These are phyloP conservation scores for Rhynchosporium secalis DNA, from an alignment of 2,329 filamentous ascomycete species.

Conservation along the genomic window DNA sequence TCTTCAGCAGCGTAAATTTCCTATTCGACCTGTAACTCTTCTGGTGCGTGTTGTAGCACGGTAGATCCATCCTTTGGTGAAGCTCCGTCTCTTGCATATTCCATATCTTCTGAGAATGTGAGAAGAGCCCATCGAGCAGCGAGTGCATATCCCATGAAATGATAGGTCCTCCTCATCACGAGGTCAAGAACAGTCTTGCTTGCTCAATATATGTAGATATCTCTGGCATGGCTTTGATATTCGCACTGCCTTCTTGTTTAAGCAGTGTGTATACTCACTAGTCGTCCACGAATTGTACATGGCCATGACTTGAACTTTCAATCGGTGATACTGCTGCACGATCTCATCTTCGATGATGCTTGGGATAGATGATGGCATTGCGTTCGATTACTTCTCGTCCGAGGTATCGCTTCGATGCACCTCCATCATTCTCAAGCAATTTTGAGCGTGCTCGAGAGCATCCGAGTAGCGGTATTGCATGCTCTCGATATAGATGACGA, in stretches of 20 bases:
- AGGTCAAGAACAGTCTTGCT: slow-evolving; percentile 27
- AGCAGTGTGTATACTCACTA: slow-evolving; percentile 21
- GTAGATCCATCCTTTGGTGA: neutral
- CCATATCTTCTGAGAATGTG: slow-evolving; percentile 3
- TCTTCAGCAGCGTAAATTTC: slow-evolving; percentile 27
- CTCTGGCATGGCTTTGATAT: slow-evolving; percentile 26
- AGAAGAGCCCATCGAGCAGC: slow-evolving; percentile 8
- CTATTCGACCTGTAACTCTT: slow-evolving; percentile 27
- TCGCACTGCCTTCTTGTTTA: slow-evolving; percentile 23
- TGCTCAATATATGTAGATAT: slow-evolving; percentile 25
- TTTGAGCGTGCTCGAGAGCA: slow-evolving; percentile 23
- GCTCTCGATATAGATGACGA: slow-evolving; percentile 34
- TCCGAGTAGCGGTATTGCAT: slow-evolving; percentile 27
- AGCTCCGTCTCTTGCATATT: neutral
- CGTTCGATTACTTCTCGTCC: neutral
- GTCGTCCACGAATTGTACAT: slow-evolving; percentile 20
- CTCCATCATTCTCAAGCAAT: slow-evolving; percentile 25
- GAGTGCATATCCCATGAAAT: slow-evolving; percentile 28
- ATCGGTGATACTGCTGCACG: slow-evolving; percentile 29
- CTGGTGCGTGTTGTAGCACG: slow-evolving; percentile 10
- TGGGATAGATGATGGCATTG: slow-evolving; percentile 17
- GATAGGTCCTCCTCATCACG: slow-evolving; percentile 28
- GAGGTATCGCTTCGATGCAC: slow-evolving; percentile 17
- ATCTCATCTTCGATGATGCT: slow-evolving; percentile 31
- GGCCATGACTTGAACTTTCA: slow-evolving; percentile 28